phyloP scores from a whole-genome alignment of 306 rosid species.

The Trifolium subterraneum region DNA sequence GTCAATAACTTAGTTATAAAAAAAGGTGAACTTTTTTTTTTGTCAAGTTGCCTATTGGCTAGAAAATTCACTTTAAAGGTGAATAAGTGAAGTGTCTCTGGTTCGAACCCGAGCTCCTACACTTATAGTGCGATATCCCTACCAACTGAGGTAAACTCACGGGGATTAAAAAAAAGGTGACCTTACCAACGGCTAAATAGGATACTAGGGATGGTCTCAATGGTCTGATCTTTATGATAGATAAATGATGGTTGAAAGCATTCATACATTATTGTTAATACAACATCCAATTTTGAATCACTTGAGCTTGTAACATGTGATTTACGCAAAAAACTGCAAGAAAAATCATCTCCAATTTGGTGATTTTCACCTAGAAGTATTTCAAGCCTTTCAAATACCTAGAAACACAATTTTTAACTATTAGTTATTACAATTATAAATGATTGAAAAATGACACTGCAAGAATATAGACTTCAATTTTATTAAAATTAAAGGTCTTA shows the following conservation, averaged over 20 bases:
- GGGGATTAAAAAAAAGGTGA: too few species aligned
- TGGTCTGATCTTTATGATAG: slow-evolving; percentile 70
- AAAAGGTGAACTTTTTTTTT: too few species aligned
- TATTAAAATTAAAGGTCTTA: too few species aligned
- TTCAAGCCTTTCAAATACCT: slow-evolving; percentile 66
- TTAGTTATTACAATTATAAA: too few species aligned
- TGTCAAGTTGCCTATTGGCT: too few species aligned
- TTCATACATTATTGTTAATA: slow-evolving; percentile 77
- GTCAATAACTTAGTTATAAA: neutral
- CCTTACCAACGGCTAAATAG: slow-evolving; percentile 77
- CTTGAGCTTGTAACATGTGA: slow-evolving; percentile 45
- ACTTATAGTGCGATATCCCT: too few species aligned
- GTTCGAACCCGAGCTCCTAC: too few species aligned
- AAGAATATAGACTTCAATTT: too few species aligned
- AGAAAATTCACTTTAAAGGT: too few species aligned
- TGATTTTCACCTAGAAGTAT: slow-evolving; percentile 72
- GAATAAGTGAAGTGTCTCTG: too few species aligned
- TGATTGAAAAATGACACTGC: too few species aligned
- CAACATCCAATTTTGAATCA: slow-evolving; percentile 78
- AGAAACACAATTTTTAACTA: neutral
- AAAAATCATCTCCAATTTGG: slow-evolving; percentile 78
- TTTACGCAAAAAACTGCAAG: slow-evolving; percentile 63
- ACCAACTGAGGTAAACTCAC: too few species aligned
- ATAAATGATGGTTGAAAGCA: slow-evolving; percentile 72
- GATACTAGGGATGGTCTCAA: slow-evolving; percentile 73